Evolutionary conservation across 176 grass and related monocot genomes (phyloP).

Genomic region (Hyparrhenia diplandra): DNA sequence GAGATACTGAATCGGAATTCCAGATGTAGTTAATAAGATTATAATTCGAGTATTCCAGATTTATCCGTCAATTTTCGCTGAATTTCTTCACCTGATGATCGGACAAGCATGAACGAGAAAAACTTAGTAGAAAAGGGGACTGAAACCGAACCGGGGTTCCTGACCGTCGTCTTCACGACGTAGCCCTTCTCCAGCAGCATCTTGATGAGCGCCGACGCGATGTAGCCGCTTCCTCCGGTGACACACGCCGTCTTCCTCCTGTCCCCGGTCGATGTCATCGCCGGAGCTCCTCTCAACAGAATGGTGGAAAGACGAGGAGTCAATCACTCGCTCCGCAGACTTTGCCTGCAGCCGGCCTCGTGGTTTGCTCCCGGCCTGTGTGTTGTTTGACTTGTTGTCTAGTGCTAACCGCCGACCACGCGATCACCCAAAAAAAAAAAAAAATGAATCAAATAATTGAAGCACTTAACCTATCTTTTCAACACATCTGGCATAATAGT

Average conservation of each 20-base stretch:
- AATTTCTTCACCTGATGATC: too few species aligned
- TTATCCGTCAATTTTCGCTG: too few species aligned
- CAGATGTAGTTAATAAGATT: too few species aligned
- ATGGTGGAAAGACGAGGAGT: not conserved
- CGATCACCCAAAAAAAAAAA: too few species aligned
- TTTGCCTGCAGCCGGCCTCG: not conserved
- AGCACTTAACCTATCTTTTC: not conserved
- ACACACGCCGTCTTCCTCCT: slow-evolving; percentile 7
- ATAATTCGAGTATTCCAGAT: too few species aligned
- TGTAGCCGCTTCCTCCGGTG: slow-evolving; percentile 32
- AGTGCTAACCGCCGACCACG: too few species aligned
- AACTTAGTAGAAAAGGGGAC: too few species aligned
- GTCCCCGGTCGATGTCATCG: not conserved
- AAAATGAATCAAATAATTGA: too few species aligned
- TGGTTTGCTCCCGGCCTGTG: too few species aligned
- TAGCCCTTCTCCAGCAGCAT: slow-evolving; percentile 59
- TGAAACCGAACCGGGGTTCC: slow-evolving; percentile 28
- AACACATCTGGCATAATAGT: not conserved
- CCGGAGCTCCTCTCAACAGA: not conserved
- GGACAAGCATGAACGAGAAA: too few species aligned
- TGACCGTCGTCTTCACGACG: slow-evolving; percentile 54
- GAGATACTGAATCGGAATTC: too few species aligned
- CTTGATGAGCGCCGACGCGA: slow-evolving; percentile 56
- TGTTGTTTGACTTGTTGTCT: too few species aligned
- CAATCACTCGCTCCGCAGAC: not conserved